Base-by-base conservation (phyloP, 352 stramenopile species). In the Phytophthora brassicae region DNA sequence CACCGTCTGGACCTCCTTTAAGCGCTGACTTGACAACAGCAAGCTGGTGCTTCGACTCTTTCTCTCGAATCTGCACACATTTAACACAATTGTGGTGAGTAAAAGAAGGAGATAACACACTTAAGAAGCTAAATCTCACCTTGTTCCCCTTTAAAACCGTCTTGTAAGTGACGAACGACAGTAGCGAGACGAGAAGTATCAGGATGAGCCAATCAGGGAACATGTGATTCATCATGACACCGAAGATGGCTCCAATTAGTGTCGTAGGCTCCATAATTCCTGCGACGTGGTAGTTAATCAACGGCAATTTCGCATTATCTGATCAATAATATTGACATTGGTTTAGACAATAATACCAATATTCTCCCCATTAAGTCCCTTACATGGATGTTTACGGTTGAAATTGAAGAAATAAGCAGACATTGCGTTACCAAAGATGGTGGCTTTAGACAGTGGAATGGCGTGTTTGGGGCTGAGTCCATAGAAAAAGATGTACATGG, bases 221-320 rank as follows among this genome's bases (percentile, higher is more conserved):
- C 38, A 90, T 66, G 52, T 88, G 77, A 62, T 94, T 94, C 67
- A 90, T 73, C 81, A 92, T 89, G 16, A 94, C 86, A 28, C 84
- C 86, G 26, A 92, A 89, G 64, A 92, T 81, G 46, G 84, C 60
- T 33, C 86, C 86, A 29, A 92, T 83, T 12, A 94, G 72, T 35
- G 86, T 92, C 64, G 96, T 84, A 2, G 96, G 97, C 81, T 99
- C 96, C 96, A 99, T 99, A n/a, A 99, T 92, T 3, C 98, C 68
- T n/a, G 98, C 95, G n/a, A 99, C 78, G 58, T 98, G 93, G 88
- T 98, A 99, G 80, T 98, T 96, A 36, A 99, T 97, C 17, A 99
- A 77, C 11, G 96, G 95, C 33, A 96, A 67, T 68, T 98, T 92
- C 0, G 82, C 81, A 31, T 89, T 77, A 24, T 55, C 83, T 92